Conservation (phyloP, 768 basidiomycete species). For the Rhizopogon sp. region DNA sequence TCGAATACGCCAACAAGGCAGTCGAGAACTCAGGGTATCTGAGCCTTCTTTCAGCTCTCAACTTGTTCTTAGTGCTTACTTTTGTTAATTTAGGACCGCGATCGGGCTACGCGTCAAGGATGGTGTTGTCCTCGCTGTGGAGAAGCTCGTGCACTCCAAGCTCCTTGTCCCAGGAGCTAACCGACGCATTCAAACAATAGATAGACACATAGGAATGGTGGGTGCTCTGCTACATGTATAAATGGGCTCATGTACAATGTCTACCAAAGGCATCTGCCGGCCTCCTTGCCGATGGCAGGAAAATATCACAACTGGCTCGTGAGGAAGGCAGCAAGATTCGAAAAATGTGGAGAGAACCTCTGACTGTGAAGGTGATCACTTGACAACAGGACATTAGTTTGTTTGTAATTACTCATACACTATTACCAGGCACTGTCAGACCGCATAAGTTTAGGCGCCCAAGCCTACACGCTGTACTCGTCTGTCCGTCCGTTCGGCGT, state of each 20-base stretch:
- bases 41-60: neutral
- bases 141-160: slow-evolving; percentile 95
- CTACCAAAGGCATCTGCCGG: slow-evolving; percentile 80
- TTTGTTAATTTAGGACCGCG: slow-evolving; percentile 61
- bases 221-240: slow-evolving; percentile 8
- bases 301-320: slow-evolving; percentile 77
- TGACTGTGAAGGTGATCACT: slow-evolving; percentile 69
- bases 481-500: slow-evolving; percentile 97
- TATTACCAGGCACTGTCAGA: slow-evolving; percentile 52
- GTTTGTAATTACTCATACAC: neutral
- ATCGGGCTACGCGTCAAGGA: slow-evolving; percentile 94
- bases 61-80: neutral
- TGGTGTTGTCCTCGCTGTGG: slow-evolving; percentile 93
- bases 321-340: slow-evolving; percentile 78
- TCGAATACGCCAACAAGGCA: slow-evolving; percentile 98
- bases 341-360: slow-evolving; percentile 64
- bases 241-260: slow-evolving; percentile 1
- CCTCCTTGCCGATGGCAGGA: slow-evolving; percentile 88
- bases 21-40: slow-evolving; percentile 96
- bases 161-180: slow-evolving; percentile 91
- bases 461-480: slow-evolving; percentile 96
- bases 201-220: slow-evolving; percentile 92
- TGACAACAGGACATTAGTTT: slow-evolving; percentile 25
- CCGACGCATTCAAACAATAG: slow-evolving; percentile 88
- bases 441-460: slow-evolving; percentile 84